phyloP scores from a whole-genome alignment of 129 eudicot species.

The Gnaphalium uliginosum region DNA sequence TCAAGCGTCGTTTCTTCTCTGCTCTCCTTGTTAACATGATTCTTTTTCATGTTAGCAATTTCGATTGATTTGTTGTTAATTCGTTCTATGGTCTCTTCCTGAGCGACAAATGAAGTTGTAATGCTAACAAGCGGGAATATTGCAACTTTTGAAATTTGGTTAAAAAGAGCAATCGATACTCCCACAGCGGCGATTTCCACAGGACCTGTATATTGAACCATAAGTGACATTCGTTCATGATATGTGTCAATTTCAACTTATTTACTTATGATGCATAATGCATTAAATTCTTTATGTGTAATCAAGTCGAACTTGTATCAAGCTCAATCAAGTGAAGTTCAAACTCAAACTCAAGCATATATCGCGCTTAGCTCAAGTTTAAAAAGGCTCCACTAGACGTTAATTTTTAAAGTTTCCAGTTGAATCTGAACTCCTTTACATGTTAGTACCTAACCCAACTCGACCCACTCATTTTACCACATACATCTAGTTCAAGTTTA shows the following conservation, averaged over 20 bases:
- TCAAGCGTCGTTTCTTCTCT: no score
- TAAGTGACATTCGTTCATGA: background rate
- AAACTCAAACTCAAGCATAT: no score
- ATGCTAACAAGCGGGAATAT: slow-evolving; percentile 90
- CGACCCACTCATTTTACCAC: background rate
- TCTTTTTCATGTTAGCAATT: background rate
- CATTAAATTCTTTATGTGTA: no score
- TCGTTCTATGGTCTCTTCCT: slow-evolving; percentile 56
- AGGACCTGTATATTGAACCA: slow-evolving; percentile 43
- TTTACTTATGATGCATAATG: no score
- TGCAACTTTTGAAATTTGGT: slow-evolving; percentile 74
- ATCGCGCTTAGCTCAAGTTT: no score
- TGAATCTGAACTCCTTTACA: no score
- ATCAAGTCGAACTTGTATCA: background rate
- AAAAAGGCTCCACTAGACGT: no score
- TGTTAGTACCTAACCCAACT: background rate
- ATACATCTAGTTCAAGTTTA: background rate
- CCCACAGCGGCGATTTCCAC: slow-evolving; percentile 92
- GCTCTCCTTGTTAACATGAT: no score
- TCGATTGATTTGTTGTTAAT: background rate
- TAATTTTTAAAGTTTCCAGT: no score
- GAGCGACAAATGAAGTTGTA: slow-evolving; percentile 86
- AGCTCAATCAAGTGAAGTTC: background rate
- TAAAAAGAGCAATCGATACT: slow-evolving; percentile 70
- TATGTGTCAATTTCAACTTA: no score